These are phyloP conservation scores for Magnusiomyces tetraspermus DNA, from an alignment of 1,139 yeast species.

Conservation along the genomic window DNA sequence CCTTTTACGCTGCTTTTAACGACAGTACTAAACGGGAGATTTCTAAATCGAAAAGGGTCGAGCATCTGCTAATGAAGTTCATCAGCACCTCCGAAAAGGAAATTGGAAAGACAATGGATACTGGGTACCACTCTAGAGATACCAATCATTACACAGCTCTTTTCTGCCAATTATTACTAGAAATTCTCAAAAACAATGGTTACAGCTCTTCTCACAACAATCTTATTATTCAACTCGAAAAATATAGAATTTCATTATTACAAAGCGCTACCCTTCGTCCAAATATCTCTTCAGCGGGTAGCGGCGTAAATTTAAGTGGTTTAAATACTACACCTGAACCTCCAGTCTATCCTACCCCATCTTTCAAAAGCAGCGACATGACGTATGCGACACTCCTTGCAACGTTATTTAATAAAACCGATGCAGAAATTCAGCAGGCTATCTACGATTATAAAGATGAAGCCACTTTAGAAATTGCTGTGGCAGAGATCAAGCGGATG, in stretches of 20 bases:
- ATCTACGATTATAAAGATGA: constrained; percentile 30
- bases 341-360: constrained; percentile 22
- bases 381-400: constrained; percentile 21
- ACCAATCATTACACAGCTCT: constrained; percentile 45
- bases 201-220: constrained; percentile 21
- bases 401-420: constrained; percentile 20
- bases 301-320: constrained; percentile 1
- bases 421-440: constrained; percentile 25
- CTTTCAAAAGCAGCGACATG: constrained; percentile 26
- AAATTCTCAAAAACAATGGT: constrained; percentile 36
- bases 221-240: constrained; percentile 27
- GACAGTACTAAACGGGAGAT: constrained; percentile 16
- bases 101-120: constrained; percentile 40
- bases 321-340: constrained; percentile 7
- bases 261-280: constrained; percentile 12
- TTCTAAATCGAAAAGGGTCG: constrained; percentile 42
- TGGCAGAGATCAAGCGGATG: constrained; percentile 39
- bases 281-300: background rate
- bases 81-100: constrained; percentile 58
- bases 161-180: constrained; percentile 49
- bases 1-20: constrained; percentile 11
- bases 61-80: constrained; percentile 57
- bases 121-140: constrained; percentile 32
- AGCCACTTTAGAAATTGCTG: constrained; percentile 38
- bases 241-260: constrained; percentile 20